Conservation (phyloP, 306 rosid genomes). For the Cotoneaster glaucophyllus region DNA sequence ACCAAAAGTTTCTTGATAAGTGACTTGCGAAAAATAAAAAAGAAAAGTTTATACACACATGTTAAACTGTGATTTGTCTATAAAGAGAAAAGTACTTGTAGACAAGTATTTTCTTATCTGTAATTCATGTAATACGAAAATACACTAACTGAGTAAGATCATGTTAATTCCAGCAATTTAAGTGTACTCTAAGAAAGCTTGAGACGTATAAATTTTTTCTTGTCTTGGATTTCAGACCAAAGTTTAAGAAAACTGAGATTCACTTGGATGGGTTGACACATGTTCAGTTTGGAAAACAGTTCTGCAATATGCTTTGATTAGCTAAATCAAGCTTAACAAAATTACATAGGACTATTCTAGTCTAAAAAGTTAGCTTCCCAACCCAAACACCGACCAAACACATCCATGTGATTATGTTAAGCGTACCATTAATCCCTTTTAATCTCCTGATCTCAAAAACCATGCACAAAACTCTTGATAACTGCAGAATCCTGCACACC, state of each 20-base stretch:
- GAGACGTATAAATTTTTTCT: too few species aligned
- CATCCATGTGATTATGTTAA: slow-evolving; percentile 1
- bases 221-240: neutral
- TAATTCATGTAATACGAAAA: too few species aligned
- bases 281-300: neutral
- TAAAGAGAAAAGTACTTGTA: too few species aligned
- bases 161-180: too few species aligned
- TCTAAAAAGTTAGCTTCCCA: neutral
- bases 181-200: too few species aligned
- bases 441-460: neutral
- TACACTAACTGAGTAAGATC: neutral
- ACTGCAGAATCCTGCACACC: slow-evolving; percentile 1
- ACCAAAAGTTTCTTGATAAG: too few species aligned
- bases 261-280: neutral
- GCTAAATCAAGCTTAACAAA: neutral
- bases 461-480: slow-evolving; percentile 2
- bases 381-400: neutral
- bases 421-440: neutral
- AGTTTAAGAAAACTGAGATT: neutral
- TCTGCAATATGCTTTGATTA: neutral
- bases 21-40: too few species aligned
- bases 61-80: too few species aligned
- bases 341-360: neutral
- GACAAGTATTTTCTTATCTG: too few species aligned
- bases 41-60: too few species aligned